Evolutionary conservation across 306 rosid species (phyloP).

Genomic region (Coriaria nepalensis): DNA sequence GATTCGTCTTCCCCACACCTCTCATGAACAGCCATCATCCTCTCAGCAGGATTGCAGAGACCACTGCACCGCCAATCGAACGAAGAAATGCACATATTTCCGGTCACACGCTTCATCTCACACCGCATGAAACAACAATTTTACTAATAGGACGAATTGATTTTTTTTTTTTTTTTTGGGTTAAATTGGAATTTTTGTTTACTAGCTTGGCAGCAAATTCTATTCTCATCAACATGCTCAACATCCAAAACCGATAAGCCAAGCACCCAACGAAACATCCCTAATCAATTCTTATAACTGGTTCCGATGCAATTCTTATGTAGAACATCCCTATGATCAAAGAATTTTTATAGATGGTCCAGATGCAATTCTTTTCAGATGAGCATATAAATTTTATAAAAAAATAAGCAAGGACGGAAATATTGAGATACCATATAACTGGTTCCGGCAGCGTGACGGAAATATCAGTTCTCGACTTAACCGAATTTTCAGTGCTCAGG

Average conservation of each 20-base stretch:
- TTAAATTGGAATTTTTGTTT: too few species aligned
- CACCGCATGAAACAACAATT: slow-evolving; percentile 34
- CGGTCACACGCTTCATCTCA: slow-evolving; percentile 62
- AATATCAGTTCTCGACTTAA: slow-evolving; percentile 68
- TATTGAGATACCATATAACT: slow-evolving; percentile 69
- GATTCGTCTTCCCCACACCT: slow-evolving; percentile 66
- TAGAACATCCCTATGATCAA: slow-evolving; percentile 47
- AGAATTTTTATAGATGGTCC: slow-evolving; percentile 10
- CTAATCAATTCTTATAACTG: too few species aligned
- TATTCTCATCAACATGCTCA: slow-evolving; percentile 66
- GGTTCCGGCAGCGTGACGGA: slow-evolving; percentile 94
- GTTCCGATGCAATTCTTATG: slow-evolving; percentile 87
- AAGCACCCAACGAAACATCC: slow-evolving; percentile 87
- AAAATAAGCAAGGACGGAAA: slow-evolving; percentile 23
- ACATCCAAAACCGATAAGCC: slow-evolving; percentile 92
- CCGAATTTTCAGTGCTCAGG: slow-evolving; percentile 95
- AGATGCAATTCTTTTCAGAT: not conserved
- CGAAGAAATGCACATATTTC: slow-evolving; percentile 57
- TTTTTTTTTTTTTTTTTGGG: too few species aligned
- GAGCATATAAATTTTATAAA: too few species aligned
- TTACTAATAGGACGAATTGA: too few species aligned
- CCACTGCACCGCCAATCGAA: slow-evolving; percentile 98
- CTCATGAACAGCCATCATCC: slow-evolving; percentile 51
- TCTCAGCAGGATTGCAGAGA: slow-evolving; percentile 63
- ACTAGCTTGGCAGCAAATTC: slow-evolving; percentile 85